Evolutionary conservation across 2,329 filamentous ascomycete species (phyloP).

Genomic region (Leptosphaerulina australis): DNA sequence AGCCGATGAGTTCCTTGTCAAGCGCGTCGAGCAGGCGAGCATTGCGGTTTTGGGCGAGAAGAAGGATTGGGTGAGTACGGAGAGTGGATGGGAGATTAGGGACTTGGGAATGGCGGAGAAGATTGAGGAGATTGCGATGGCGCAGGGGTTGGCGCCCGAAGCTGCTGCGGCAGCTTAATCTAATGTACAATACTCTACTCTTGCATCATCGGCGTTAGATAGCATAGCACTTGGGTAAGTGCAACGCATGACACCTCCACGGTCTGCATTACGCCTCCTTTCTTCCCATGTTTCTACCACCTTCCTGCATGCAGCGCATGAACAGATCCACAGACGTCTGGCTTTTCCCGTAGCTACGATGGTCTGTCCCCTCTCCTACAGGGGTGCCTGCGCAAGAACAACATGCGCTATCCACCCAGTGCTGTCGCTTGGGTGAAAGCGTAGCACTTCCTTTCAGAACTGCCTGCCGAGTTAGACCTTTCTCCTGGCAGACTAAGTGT

Average conservation of each 20-base stretch:
- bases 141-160: constrained; percentile 17
- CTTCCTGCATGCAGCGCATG: neutral
- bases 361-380: constrained; percentile 1
- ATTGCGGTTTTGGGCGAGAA: constrained; percentile 81
- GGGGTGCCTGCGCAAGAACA: constrained; percentile 15
- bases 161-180: neutral
- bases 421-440: constrained; percentile 24
- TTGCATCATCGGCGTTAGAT: constrained; percentile 2
- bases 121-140: constrained; percentile 28
- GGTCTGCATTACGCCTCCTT: neutral
- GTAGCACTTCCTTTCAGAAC: constrained; percentile 42
- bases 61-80: constrained; percentile 70
- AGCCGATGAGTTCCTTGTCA: constrained; percentile 81
- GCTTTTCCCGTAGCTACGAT: neutral
- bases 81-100: constrained; percentile 74
- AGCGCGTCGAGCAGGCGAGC: constrained; percentile 67
- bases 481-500: constrained; percentile 46
- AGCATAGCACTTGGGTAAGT: neutral
- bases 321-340: constrained; percentile 10
- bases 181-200: constrained; percentile 13
- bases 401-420: constrained; percentile 1
- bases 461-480: constrained; percentile 40
- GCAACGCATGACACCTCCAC: neutral
- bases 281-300: neutral
- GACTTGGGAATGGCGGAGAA: constrained; percentile 68